phyloP scores from a whole-genome alignment of 2,329 filamentous ascomycete species.

The Macrophomina tecta region DNA sequence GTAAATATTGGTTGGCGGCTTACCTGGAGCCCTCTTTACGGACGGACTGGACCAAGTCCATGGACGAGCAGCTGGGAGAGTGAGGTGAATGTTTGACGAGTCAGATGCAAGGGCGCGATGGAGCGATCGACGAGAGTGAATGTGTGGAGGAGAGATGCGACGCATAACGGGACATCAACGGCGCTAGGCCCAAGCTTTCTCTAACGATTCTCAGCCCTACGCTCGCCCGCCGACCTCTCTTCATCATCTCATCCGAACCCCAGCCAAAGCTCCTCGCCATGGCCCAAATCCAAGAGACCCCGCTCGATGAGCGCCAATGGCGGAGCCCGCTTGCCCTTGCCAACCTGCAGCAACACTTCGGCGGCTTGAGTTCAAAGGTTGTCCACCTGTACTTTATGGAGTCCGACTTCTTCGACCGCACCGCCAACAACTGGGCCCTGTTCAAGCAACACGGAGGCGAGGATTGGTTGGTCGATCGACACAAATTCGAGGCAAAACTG shows the following conservation, averaged over 20 bases:
- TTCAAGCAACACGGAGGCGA: constrained; percentile 56
- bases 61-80: constrained; percentile 46
- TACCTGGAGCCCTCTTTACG: constrained; percentile 85
- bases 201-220: constrained; percentile 19
- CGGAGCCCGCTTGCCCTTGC: constrained; percentile 34
- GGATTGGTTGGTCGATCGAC: constrained; percentile 58
- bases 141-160: constrained; percentile 19
- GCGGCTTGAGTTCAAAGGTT: constrained; percentile 35
- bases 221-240: constrained; percentile 26
- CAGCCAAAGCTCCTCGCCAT: constrained; percentile 11
- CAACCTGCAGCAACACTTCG: constrained; percentile 31
- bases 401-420: constrained; percentile 68
- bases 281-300: constrained; percentile 39
- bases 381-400: constrained; percentile 68
- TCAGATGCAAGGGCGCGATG: constrained; percentile 21
- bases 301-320: constrained; percentile 43
- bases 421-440: constrained; percentile 64
- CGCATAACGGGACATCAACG: not conserved
- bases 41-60: constrained; percentile 93
- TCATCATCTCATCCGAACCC: constrained; percentile 24
- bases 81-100: not conserved
- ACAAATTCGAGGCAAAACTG: constrained; percentile 62
- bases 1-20: constrained; percentile 28
- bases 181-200: not conserved
- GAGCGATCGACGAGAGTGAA: constrained; percentile 20